Percentiles rank a stretch among this genome's conserved stretches.
phyloP scores from a whole-genome alignment of 2,329 filamentous ascomycete genomes.

The Mariannaea sp. region DNA sequence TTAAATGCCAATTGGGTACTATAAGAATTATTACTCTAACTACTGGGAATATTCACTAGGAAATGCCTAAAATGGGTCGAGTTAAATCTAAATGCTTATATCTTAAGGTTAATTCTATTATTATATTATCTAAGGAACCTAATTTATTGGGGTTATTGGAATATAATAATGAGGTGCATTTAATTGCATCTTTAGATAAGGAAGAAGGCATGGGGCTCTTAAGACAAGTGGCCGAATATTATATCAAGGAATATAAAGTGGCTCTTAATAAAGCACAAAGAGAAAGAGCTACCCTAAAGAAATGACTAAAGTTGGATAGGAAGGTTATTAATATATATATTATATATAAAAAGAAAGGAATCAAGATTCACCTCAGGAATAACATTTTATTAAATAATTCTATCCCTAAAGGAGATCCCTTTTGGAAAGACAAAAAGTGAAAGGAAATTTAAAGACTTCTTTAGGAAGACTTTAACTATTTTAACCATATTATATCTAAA shows the following conservation, averaged over 20 bases:
- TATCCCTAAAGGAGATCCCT: background rate
- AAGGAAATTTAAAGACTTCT: background rate
- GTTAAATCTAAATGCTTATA: background rate
- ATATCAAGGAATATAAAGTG: no score
- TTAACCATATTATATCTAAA: background rate
- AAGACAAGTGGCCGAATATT: no score
- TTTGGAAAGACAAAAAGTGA: background rate
- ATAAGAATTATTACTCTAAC: background rate
- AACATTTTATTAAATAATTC: background rate
- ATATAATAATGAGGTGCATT: no score
- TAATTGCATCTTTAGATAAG: no score
- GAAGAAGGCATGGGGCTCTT: no score
- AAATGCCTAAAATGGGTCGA: background rate
- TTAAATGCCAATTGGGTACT: background rate
- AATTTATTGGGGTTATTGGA: no score
- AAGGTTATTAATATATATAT: background rate
- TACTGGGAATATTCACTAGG: background rate
- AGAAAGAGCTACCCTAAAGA: background rate
- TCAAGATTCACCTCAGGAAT: background rate
- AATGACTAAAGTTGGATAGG: background rate
- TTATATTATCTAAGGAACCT: background rate
- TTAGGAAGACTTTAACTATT: background rate
- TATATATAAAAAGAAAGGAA: slow-evolving; percentile 1
- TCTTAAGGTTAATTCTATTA: no score
- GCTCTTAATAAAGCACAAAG: background rate